Evolutionary conservation across 768 basidiomycete species (phyloP), one percentile per base, ranked within the genome.

Genomic region (Amanita rimosa): DNA sequence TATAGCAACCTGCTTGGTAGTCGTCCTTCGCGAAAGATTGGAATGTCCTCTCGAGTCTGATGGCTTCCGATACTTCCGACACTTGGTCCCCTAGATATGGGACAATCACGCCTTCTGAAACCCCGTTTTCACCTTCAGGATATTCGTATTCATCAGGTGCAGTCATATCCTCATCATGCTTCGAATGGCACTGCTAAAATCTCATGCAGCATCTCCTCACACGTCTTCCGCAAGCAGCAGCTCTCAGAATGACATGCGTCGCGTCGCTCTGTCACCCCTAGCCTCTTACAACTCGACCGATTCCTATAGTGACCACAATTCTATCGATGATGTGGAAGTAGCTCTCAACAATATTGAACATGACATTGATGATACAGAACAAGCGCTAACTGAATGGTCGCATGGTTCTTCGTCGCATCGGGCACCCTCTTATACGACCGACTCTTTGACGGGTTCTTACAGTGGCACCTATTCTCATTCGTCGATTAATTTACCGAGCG

Each of bases 301-400:
- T 49, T 60, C 65, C 17, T 76, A 74, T 58, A 68, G 67, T 22
- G 75, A 79, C 58, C 67, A 72, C 44, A 73, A 84, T 57, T 75
- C 78, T 2, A 75, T 84, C 56, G 74, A 79, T 36, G 86, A 87
- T 60, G 83, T 88, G 14, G 83, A 87, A 60, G 78, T 76, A 16
- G 72, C 78, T 13, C 72, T 89, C 42, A 79, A 70, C 39, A 71
- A 74, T 48, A 64, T 89, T 17, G 85, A 88, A 52, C 67, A 85
- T 37, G 80, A 87, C 48, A 59, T 86, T 24, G 75, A 80, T 49
- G 70, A 75, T 38, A 74, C 81, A 0, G 81, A 87, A 57, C 75
- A 82, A 45, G 74, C 77, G 2, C 70, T 84, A 42, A 74, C 79
- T 0, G 67, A 80, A 53, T 85, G 84, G 84, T 77, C 76, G n/a